Evolutionary conservation across 169 alveolate genomes (phyloP).

Genomic region (Cystoisospora suis): DNA sequence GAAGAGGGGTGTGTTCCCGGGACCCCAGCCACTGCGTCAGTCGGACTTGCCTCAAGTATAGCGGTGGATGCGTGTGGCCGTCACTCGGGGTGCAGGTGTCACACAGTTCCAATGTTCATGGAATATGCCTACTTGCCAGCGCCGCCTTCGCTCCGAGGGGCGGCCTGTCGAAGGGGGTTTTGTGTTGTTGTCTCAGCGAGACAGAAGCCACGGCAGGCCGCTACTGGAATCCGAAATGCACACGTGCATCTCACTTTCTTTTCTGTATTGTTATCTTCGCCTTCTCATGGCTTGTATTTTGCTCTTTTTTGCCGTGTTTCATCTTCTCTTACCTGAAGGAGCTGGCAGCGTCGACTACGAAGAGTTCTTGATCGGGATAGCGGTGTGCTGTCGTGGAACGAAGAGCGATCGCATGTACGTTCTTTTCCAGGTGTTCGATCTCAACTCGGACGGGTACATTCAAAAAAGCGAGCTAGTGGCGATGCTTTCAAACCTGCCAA

Average conservation of each 20-base stretch:
- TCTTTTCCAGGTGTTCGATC: slow-evolving; percentile 84
- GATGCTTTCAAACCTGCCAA: slow-evolving; percentile 86
- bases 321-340: slow-evolving; percentile 41
- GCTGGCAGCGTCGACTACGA: slow-evolving; percentile 81
- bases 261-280: background rate
- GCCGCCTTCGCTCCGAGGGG: no score
- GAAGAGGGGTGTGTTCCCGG: no score
- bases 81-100: no score
- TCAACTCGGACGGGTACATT: slow-evolving; percentile 79
- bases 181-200: no score
- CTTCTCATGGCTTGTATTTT: background rate
- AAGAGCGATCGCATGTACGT: slow-evolving; percentile 81
- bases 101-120: no score
- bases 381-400: slow-evolving; percentile 87
- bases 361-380: slow-evolving; percentile 83
- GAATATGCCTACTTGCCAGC: no score
- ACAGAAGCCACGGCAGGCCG: no score
- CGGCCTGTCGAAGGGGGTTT: no score
- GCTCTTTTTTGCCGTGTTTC: background rate
- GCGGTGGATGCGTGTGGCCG: no score
- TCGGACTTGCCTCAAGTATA: no score
- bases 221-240: no score
- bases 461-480: slow-evolving; percentile 85
- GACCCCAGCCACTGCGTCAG: no score
- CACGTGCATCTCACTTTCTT: background rate